A percentile compares a stretch with the other conserved stretches of the same genome.
These are phyloP conservation scores for Peronospora destructor DNA, from an alignment of 352 stramenopile species.

Conservation along the genomic window DNA sequence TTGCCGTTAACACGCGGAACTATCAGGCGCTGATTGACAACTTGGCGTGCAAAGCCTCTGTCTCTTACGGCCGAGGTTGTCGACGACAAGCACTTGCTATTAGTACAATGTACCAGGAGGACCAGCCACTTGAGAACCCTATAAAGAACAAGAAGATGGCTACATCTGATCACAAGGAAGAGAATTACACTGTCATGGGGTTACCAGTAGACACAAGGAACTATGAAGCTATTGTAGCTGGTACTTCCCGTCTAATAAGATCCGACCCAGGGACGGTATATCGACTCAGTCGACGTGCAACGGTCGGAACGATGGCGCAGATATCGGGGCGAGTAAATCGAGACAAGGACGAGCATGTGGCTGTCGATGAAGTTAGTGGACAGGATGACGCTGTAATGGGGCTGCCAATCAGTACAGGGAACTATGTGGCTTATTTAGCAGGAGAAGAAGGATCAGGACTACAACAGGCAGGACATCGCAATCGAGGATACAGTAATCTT, in stretches of 20 bases:
- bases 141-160: slow-evolving; percentile 1
- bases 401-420: slow-evolving; percentile 52
- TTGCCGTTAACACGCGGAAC: slow-evolving; percentile 57
- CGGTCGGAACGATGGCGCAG: slow-evolving; percentile 24
- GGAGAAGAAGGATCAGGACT: slow-evolving; percentile 22
- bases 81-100: slow-evolving; percentile 12
- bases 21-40: slow-evolving; percentile 52
- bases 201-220: slow-evolving; percentile 44
- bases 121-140: slow-evolving; percentile 7
- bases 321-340: slow-evolving; percentile 5
- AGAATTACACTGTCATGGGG: slow-evolving; percentile 33
- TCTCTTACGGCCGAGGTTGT: slow-evolving; percentile 9
- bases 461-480: slow-evolving; percentile 26
- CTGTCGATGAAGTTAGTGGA: slow-evolving; percentile 7
- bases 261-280: slow-evolving; percentile 21
- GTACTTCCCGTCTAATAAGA: slow-evolving; percentile 15
- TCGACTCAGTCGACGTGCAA: slow-evolving; percentile 17
- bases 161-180: slow-evolving; percentile 2
- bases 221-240: slow-evolving; percentile 41
- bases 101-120: slow-evolving; percentile 20
- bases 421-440: slow-evolving; percentile 45
- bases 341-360: slow-evolving; percentile 1
- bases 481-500: slow-evolving; percentile 56
- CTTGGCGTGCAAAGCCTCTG: slow-evolving; percentile 14
- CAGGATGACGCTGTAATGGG: slow-evolving; percentile 46